These are phyloP conservation scores for Aspergillus bridgeri DNA, from an alignment of 495 filamentous ascomycete genomes.

Conservation along the genomic window DNA sequence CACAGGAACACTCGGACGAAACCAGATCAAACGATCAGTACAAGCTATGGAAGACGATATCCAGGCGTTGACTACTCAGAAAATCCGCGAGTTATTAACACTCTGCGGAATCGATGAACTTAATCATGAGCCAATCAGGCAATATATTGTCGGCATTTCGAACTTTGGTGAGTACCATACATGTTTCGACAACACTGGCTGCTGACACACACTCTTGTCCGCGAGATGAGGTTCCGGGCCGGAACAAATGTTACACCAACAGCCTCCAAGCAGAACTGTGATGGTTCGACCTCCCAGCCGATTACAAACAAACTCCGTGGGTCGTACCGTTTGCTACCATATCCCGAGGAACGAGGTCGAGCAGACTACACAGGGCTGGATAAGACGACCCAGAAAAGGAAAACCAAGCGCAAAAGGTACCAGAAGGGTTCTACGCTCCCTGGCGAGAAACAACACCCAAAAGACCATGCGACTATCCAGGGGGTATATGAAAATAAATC, in stretches of 20 bases:
- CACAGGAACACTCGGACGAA: no score
- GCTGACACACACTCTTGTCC: no score
- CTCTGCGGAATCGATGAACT: background rate
- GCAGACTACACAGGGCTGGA: background rate
- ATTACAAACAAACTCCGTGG: background rate
- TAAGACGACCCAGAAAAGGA: background rate
- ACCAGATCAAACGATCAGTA: no score
- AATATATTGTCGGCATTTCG: background rate
- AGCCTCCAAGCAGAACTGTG: background rate
- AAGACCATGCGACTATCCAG: background rate
- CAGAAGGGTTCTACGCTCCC: background rate
- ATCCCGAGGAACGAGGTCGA: background rate
- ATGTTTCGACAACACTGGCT: background rate
- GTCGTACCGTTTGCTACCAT: background rate
- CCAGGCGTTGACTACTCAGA: background rate
- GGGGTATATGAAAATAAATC: no score
- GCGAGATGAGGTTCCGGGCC: no score
- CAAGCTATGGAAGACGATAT: background rate
- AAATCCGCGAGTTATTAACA: slow-evolving; percentile 1
- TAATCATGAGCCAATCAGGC: background rate
- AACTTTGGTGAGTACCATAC: background rate
- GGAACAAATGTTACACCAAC: background rate
- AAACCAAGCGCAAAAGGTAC: background rate
- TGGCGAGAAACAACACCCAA: background rate
- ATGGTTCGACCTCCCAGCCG: background rate